Evolutionary conservation across 176 grass and related monocot species (phyloP).

Genomic region (Carex littledalei): DNA sequence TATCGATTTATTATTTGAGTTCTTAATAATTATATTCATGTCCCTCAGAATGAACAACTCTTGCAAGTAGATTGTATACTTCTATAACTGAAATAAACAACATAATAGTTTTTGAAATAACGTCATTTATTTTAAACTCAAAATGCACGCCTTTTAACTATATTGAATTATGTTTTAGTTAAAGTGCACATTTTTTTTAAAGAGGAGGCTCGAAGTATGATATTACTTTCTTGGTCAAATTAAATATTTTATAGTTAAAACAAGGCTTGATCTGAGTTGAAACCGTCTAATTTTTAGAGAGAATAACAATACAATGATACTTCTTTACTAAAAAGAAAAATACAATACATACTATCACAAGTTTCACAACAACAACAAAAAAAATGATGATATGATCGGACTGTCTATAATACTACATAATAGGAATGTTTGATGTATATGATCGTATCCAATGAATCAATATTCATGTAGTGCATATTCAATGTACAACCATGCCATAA

Average conservation of each 20-base stretch:
- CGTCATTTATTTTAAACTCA: background rate
- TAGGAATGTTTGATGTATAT: background rate
- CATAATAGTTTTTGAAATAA: background rate
- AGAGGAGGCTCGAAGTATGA: background rate
- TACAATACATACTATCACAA: too few species aligned
- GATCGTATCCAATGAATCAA: background rate
- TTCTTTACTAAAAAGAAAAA: too few species aligned
- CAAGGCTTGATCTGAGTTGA: background rate
- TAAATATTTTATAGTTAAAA: background rate
- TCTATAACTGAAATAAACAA: background rate
- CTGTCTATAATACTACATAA: too few species aligned
- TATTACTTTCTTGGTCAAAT: too few species aligned
- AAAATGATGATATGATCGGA: too few species aligned
- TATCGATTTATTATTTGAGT: background rate
- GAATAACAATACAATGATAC: too few species aligned
- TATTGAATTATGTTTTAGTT: too few species aligned
- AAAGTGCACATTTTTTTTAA: too few species aligned
- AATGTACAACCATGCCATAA: background rate
- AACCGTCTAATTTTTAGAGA: background rate
- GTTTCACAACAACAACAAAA: too few species aligned
- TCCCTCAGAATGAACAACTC: background rate
- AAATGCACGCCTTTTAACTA: background rate
- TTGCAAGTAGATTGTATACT: background rate
- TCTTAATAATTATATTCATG: background rate
- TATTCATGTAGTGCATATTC: background rate